Evolutionary conservation across 495 filamentous ascomycete species (phyloP).

Genomic region (Geopyxis carbonaria): DNA sequence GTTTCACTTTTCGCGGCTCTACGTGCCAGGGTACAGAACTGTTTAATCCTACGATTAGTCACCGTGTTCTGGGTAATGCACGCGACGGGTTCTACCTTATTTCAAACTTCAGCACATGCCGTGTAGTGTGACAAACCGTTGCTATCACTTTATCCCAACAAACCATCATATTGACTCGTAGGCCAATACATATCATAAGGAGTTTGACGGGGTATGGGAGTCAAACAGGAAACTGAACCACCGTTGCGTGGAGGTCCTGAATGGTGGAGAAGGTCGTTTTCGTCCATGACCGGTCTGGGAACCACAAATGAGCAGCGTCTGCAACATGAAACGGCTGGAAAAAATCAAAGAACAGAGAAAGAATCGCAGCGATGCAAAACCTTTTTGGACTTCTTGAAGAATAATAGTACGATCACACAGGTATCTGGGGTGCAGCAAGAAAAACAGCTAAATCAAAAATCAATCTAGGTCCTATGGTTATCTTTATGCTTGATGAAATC

Average conservation of each 20-base stretch:
- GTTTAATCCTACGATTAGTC: no score
- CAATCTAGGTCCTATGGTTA: constrained; percentile 51
- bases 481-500: constrained; percentile 67
- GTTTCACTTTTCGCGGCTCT: no score
- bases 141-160: no score
- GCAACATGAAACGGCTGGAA: constrained; percentile 52
- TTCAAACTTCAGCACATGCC: constrained; percentile 4
- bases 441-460: not conserved
- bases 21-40: no score
- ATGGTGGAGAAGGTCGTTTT: constrained; percentile 62
- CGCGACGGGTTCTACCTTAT: no score
- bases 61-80: no score
- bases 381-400: constrained; percentile 59
- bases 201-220: no score
- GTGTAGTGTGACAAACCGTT: no score
- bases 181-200: no score
- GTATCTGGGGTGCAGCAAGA: not conserved
- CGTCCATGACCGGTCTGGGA: constrained; percentile 46
- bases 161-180: no score
- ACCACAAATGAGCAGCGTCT: constrained; percentile 50
- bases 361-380: constrained; percentile 66
- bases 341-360: constrained; percentile 44
- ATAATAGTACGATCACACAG: constrained; percentile 45
- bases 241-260: constrained; percentile 31
- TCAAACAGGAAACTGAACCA: no score